phyloP scores from a whole-genome alignment of 1,284 basidiomycete species.

The Amylostereum areolatum region DNA sequence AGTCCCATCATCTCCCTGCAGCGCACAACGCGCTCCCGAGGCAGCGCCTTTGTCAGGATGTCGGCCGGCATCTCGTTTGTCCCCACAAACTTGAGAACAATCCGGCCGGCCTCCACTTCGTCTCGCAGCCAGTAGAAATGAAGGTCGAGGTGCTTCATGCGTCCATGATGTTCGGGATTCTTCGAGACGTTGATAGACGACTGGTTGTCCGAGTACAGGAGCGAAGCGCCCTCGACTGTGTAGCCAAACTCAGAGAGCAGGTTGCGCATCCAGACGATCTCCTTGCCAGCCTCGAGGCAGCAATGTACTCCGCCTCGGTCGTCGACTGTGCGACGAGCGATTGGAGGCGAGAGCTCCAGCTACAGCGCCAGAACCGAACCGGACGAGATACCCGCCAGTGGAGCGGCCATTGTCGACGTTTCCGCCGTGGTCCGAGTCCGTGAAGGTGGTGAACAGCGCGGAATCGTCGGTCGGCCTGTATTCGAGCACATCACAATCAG shows the following conservation, averaged over 20 bases:
- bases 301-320: conserved; percentile 37
- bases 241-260: conserved; percentile 24
- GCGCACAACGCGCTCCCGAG: too few species aligned
- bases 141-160: conserved; percentile 32
- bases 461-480: too few species aligned
- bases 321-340: conserved; percentile 30
- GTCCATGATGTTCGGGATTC: conserved; percentile 22
- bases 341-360: conserved; percentile 33
- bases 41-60: too few species aligned
- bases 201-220: conserved; percentile 24
- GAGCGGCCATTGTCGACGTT: too few species aligned
- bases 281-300: conserved; percentile 24
- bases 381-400: conserved; percentile 19
- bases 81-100: too few species aligned
- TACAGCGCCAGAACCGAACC: conserved; percentile 23
- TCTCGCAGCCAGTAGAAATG: conserved; percentile 27
- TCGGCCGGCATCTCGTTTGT: too few species aligned
- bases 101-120: conserved; percentile 19
- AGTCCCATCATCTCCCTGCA: too few species aligned
- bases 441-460: too few species aligned
- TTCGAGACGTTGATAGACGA: conserved; percentile 20
- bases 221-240: conserved; percentile 9
- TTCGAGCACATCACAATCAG: too few species aligned
- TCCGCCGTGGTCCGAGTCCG: too few species aligned
- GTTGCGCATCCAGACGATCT: conserved; percentile 31